These are phyloP conservation scores for Cryptococcus wingfieldii DNA, from an alignment of 1,284 basidiomycete species.

Conservation along the genomic window DNA sequence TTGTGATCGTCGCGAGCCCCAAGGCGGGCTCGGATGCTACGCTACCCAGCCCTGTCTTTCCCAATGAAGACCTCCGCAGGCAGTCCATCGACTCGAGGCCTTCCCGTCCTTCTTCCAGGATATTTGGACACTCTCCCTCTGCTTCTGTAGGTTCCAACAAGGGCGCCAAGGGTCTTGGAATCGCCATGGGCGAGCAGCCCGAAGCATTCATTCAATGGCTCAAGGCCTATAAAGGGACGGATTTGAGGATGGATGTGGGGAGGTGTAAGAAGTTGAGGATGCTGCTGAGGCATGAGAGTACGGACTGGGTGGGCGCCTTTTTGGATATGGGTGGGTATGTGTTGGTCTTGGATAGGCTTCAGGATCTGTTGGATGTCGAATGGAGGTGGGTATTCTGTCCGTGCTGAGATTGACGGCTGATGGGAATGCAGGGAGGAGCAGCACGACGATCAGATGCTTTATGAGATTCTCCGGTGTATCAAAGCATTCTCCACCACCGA, in stretches of 20 bases:
- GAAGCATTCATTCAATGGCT: slow-evolving; percentile 38
- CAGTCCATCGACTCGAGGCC: slow-evolving; percentile 26
- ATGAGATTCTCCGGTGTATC: slow-evolving; percentile 88
- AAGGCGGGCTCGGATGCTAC: neutral
- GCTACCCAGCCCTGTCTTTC: slow-evolving; percentile 8
- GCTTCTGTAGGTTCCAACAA: slow-evolving; percentile 14
- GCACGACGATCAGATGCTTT: slow-evolving; percentile 89
- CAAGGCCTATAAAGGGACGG: slow-evolving; percentile 31
- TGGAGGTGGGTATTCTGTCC: slow-evolving; percentile 67
- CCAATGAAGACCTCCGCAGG: slow-evolving; percentile 8
- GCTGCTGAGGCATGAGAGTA: slow-evolving; percentile 77
- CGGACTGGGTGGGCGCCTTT: slow-evolving; percentile 88
- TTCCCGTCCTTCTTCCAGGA: slow-evolving; percentile 12
- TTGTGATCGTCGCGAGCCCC: slow-evolving; percentile 40
- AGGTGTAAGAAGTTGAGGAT: slow-evolving; percentile 52
- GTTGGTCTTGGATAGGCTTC: slow-evolving; percentile 74
- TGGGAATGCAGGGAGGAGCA: slow-evolving; percentile 74
- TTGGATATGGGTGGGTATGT: slow-evolving; percentile 77
- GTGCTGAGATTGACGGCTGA: neutral
- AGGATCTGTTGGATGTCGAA: slow-evolving; percentile 88
- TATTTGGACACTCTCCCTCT: slow-evolving; percentile 12
- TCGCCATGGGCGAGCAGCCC: slow-evolving; percentile 34
- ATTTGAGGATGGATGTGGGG: slow-evolving; percentile 43
- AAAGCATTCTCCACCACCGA: slow-evolving; percentile 88
- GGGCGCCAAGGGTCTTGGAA: slow-evolving; percentile 25